Evolutionary conservation across 148 eudicot genomes (phyloP), one percentile per base, ranked within the genome.

Genomic region (Persicaria maculosa): DNA sequence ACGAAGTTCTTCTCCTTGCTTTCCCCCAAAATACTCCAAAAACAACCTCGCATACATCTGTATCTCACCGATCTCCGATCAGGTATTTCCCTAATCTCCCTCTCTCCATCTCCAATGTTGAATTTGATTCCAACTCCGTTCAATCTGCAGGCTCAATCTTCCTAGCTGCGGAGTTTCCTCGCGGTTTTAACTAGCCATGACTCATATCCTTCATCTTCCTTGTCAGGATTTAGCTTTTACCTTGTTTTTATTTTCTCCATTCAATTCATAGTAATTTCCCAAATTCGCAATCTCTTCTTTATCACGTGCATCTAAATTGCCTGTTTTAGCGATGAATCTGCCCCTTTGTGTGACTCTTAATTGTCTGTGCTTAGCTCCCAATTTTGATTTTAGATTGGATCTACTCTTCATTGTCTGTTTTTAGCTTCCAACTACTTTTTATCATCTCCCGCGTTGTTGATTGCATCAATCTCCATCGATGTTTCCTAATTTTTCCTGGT

Each of bases 151-250:
- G 70, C 3, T 12, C 44, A 43, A 19, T 15, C 46, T 40, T 36
- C 19, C 47, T 40, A 40, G 47, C 70, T 17, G 20, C 57, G 46
- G 69, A 25, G n/a, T 76, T 76, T 72, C 45, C 12, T 43, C 46
- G 4, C 1, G 50, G 47, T 40, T 4, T 1, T 15, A 62, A 17
- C 47, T 54, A 68, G 20, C 69, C 64, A 84, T 84, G 86, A 84
- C 86, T 79, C 82, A 84, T 84, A 84, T 84, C 84, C 86, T 84
- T 80, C 19, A 1, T 40, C 5, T 57, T 53, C 67, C 19, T 19
- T 17, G 17, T 9, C 62, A 57, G 62, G 62, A 57, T 58, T 70
- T 71, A 46, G 59, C 14, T 31, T 50, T 59, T 25, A 17, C 0
- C 4, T 14, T 44, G 17, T 25, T 25, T 1, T 31, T 31, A 22